phyloP scores from a whole-genome alignment of 768 basidiomycete genomes.

The Trichaptum fuscoviolaceum region DNA sequence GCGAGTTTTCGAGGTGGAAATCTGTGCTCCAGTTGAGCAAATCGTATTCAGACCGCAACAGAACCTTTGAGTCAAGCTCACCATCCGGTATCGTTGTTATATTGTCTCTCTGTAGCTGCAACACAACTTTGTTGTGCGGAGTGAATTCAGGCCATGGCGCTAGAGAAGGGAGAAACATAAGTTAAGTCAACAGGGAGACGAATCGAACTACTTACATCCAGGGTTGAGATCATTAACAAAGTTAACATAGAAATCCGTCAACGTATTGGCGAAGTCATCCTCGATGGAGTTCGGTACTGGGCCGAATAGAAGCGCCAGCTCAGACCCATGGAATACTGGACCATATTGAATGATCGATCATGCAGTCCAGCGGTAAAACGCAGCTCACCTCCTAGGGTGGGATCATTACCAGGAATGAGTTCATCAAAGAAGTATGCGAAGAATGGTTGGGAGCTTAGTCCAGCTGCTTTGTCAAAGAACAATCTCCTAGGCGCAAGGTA shows the following conservation, averaged over 20 bases:
- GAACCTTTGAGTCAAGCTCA: slow-evolving; percentile 15
- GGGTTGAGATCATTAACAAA: slow-evolving; percentile 54
- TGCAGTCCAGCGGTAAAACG: neutral
- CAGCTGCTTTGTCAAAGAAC: slow-evolving; percentile 44
- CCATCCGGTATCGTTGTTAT: slow-evolving; percentile 51
- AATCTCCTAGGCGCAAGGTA: slow-evolving; percentile 45
- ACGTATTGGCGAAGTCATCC: slow-evolving; percentile 38
- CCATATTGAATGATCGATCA: neutral
- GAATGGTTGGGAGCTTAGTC: slow-evolving; percentile 33
- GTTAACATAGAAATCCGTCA: slow-evolving; percentile 50
- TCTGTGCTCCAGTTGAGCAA: slow-evolving; percentile 24
- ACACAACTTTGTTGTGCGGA: slow-evolving; percentile 27
- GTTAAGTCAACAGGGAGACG: slow-evolving; percentile 2
- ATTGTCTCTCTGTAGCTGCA: slow-evolving; percentile 49
- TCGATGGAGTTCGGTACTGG: slow-evolving; percentile 37
- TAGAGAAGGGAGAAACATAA: slow-evolving; percentile 13
- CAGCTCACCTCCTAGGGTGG: slow-evolving; percentile 40
- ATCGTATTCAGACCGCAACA: no score
- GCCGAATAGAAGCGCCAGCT: slow-evolving; percentile 45
- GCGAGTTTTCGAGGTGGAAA: slow-evolving; percentile 34
- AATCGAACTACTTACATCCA: slow-evolving; percentile 36
- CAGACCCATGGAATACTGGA: slow-evolving; percentile 45
- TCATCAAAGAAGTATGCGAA: slow-evolving; percentile 54
- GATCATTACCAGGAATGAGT: slow-evolving; percentile 50
- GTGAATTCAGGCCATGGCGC: slow-evolving; percentile 45